A percentile compares a stretch with the other conserved stretches of the same genome.
Evolutionary conservation across 2,329 filamentous ascomycete species (phyloP).

Genomic region (Aspergillus aculeatus): DNA sequence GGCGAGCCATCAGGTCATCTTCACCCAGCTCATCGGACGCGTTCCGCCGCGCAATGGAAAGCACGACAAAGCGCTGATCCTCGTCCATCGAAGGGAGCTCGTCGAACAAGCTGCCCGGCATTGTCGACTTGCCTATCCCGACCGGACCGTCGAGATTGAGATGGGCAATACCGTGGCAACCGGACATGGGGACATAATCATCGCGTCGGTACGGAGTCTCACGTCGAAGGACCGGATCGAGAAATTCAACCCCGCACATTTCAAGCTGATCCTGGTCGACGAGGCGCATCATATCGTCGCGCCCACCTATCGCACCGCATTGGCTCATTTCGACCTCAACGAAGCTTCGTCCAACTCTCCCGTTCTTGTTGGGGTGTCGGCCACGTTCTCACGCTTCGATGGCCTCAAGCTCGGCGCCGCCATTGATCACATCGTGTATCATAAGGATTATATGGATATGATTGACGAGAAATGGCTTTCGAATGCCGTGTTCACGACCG

Average conservation of each 20-base stretch:
- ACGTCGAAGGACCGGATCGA: conserved; percentile 70
- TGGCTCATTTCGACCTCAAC: conserved; percentile 75
- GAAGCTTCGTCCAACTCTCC: conserved; percentile 54
- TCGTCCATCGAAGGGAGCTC: conserved; percentile 88
- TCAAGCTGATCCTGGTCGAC: conserved; percentile 91
- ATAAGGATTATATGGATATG: conserved; percentile 79
- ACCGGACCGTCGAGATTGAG: conserved; percentile 81
- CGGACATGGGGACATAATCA: conserved; percentile 83
- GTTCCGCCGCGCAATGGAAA: conserved; percentile 56
- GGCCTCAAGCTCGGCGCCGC: conserved; percentile 77
- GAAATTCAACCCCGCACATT: conserved; percentile 76
- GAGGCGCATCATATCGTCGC: conserved; percentile 97
- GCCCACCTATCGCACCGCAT: conserved; percentile 68
- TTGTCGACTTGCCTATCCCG: conserved; percentile 76
- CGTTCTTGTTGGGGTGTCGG: conserved; percentile 84
- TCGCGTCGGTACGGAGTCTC: conserved; percentile 87
- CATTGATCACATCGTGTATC: conserved; percentile 94
- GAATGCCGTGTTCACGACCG: conserved; percentile 90
- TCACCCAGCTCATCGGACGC: conserved; percentile 88
- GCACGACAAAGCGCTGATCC: conserved; percentile 78
- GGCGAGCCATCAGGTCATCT: conserved; percentile 67
- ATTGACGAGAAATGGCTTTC: conserved; percentile 90
- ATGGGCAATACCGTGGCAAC: conserved; percentile 78
- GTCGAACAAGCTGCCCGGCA: conserved; percentile 91
- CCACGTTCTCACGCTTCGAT: conserved; percentile 76